phyloP scores from a whole-genome alignment of 78 protist species.

The Planoprotostelium fungivorum region DNA sequence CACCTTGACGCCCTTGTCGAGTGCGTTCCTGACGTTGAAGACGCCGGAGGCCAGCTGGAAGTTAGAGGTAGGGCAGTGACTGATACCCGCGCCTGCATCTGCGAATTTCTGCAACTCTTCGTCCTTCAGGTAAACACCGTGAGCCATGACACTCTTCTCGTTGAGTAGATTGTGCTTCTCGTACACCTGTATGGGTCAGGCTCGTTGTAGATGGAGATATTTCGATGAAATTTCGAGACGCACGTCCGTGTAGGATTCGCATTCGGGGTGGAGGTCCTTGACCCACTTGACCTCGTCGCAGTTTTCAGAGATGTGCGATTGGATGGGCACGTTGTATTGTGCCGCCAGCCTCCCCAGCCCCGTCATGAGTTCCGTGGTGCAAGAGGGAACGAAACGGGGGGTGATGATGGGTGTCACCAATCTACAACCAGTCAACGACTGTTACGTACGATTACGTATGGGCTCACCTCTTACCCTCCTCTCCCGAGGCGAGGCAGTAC shows the following conservation, averaged over 20 bases:
- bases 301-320: slow-evolving; percentile 80
- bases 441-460: no score
- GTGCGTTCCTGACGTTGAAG: slow-evolving; percentile 29
- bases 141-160: slow-evolving; percentile 75
- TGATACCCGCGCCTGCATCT: slow-evolving; percentile 21
- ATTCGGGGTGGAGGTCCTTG: slow-evolving; percentile 37
- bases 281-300: slow-evolving; percentile 63
- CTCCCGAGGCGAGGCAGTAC: neutral
- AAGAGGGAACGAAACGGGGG: slow-evolving; percentile 83
- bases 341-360: slow-evolving; percentile 12
- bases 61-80: slow-evolving; percentile 83
- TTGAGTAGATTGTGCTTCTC: slow-evolving; percentile 44
- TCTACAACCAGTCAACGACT: neutral
- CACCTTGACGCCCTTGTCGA: slow-evolving; percentile 19
- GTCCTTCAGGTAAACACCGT: slow-evolving; percentile 57
- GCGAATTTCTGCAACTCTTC: slow-evolving; percentile 33
- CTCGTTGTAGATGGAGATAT: neutral
- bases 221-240: neutral
- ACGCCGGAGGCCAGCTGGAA: slow-evolving; percentile 45
- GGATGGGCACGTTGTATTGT: slow-evolving; percentile 24
- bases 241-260: slow-evolving; percentile 49
- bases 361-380: slow-evolving; percentile 56
- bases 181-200: neutral
- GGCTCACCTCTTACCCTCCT: no score
- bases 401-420: slow-evolving; percentile 59